phyloP scores from a whole-genome alignment of 345 rosid genomes.

The Rhodamnia argentea region DNA sequence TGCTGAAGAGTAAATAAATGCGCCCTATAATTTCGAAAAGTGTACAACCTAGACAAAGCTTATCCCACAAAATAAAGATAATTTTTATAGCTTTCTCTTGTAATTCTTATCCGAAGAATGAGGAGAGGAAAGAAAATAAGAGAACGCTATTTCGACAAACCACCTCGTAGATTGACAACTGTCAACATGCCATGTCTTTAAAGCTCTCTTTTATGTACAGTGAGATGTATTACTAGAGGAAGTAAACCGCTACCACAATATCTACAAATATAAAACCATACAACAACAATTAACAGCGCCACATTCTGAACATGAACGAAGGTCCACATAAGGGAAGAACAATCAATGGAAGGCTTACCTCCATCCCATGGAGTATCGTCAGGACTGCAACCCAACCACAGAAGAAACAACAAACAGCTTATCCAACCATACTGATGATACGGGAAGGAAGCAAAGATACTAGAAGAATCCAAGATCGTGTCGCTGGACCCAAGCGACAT shows the following conservation, averaged over 20 bases:
- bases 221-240: background rate
- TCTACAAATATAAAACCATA: background rate
- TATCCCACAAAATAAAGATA: background rate
- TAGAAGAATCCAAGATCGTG: background rate
- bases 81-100: background rate
- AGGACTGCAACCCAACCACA: conserved; percentile 43
- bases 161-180: background rate
- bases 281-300: background rate
- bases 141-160: background rate
- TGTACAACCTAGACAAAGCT: background rate
- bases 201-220: background rate
- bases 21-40: background rate
- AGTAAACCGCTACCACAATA: background rate
- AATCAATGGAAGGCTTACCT: conserved; percentile 30
- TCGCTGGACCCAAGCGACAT: no score
- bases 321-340: background rate
- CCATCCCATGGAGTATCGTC: conserved; percentile 89
- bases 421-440: background rate
- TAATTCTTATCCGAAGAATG: background rate
- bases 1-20: background rate
- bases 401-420: conserved; percentile 9
- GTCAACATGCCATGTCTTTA: background rate
- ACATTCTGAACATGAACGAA: background rate
- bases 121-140: background rate
- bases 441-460: background rate